These are phyloP conservation scores for Macrolepiota albuminosa DNA, from an alignment of 768 basidiomycete species.

Conservation along the genomic window DNA sequence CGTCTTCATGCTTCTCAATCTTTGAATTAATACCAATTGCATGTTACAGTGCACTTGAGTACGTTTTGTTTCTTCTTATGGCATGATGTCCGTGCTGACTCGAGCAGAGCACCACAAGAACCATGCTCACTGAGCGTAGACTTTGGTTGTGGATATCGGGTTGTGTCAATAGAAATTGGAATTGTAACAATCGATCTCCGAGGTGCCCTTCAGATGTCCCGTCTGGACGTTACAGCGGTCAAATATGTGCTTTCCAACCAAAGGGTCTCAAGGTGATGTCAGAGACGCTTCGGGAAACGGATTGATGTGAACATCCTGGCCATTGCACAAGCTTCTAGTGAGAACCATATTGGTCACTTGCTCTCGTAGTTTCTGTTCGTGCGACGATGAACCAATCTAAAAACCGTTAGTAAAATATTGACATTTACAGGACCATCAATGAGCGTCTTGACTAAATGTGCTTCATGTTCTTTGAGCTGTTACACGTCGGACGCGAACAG, in stretches of 20 bases:
- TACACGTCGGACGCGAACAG: background rate
- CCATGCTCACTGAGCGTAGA: conserved; percentile 59
- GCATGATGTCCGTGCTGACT: conserved; percentile 18
- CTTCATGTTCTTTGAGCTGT: background rate
- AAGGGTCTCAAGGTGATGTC: background rate
- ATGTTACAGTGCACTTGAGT: conserved; percentile 75
- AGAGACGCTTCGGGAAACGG: background rate
- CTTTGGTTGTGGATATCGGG: conserved; percentile 6
- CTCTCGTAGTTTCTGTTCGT: too few relatives aligned
- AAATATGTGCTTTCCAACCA: background rate
- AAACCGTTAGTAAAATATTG: background rate
- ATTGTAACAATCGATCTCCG: background rate
- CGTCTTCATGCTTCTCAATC: conserved; percentile 29
- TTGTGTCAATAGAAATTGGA: conserved; percentile 11
- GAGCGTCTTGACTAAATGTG: background rate
- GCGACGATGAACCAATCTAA: background rate
- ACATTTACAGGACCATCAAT: background rate
- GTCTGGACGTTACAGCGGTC: background rate
- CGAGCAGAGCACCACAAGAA: conserved; percentile 84
- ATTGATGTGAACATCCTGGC: background rate
- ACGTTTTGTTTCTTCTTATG: conserved; percentile 25
- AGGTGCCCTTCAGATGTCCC: background rate
- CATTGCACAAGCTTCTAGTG: background rate
- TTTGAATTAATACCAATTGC: conserved; percentile 5
- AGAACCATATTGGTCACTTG: too few relatives aligned